phyloP scores from a whole-genome alignment of 805 yeast genomes.

The Suhomyces pyralidae region DNA sequence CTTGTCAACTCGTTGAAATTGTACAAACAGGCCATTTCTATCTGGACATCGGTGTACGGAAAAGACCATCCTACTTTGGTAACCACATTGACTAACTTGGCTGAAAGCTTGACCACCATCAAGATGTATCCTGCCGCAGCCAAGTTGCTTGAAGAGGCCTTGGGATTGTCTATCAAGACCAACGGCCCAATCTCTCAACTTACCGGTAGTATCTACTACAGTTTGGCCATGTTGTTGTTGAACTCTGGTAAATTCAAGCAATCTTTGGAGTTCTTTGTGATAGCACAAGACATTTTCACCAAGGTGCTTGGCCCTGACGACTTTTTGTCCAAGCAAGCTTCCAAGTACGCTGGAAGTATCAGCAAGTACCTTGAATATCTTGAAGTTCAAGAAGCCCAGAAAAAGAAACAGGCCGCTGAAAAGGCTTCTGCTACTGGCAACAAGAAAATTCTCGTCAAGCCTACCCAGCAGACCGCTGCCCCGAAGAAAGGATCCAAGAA shows the following conservation, averaged over 20 bases:
- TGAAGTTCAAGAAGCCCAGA: constrained; percentile 33
- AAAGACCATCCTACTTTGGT: constrained; percentile 67
- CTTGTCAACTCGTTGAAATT: constrained; percentile 59
- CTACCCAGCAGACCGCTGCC: constrained; percentile 7
- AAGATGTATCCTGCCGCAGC: constrained; percentile 48
- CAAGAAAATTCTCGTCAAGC: constrained; percentile 12
- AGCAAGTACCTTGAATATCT: constrained; percentile 45
- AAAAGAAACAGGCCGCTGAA: constrained; percentile 14
- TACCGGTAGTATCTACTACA: constrained; percentile 65
- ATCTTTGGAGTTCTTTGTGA: constrained; percentile 54
- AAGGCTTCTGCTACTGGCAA: constrained; percentile 23
- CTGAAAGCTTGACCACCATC: constrained; percentile 54
- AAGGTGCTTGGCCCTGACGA: constrained; percentile 65
- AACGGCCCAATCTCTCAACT: constrained; percentile 61
- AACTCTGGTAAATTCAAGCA: constrained; percentile 49
- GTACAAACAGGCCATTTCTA: constrained; percentile 55
- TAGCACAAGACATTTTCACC: constrained; percentile 57
- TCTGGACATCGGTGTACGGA: constrained; percentile 59
- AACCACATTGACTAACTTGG: constrained; percentile 60
- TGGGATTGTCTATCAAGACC: constrained; percentile 46
- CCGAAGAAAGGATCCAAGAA: constrained; percentile 11
- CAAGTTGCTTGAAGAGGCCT: constrained; percentile 51
- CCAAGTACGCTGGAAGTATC: constrained; percentile 60
- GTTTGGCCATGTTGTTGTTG: constrained; percentile 53
- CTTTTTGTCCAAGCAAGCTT: constrained; percentile 62